phyloP scores from a whole-genome alignment of 768 basidiomycete genomes.

The Gymnopilus dilepis region DNA sequence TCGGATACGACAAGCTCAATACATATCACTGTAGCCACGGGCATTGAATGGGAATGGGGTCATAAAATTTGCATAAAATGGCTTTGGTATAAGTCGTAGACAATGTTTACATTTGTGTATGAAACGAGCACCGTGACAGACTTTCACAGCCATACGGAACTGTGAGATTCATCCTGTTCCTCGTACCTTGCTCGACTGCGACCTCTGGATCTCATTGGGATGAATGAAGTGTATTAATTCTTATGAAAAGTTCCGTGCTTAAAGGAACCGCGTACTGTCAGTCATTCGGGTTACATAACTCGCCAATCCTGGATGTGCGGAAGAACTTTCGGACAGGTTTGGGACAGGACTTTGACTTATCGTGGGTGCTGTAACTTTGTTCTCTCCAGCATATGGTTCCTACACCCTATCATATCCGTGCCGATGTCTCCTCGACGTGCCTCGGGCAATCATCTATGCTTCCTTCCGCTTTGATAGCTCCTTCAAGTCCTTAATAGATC shows the following conservation, averaged over 20 bases:
- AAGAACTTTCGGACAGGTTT: constrained; percentile 5
- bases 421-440: constrained; percentile 8
- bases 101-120: too few species aligned
- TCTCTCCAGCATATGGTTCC: constrained; percentile 2
- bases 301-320: constrained; percentile 2
- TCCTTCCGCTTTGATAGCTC: constrained; percentile 6
- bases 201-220: too few species aligned
- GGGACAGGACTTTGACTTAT: constrained; percentile 18
- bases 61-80: too few species aligned
- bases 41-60: too few species aligned
- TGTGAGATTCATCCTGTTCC: too few species aligned
- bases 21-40: too few species aligned
- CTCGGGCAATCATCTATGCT: constrained; percentile 12
- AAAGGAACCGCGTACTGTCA: constrained; percentile 14
- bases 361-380: constrained; percentile 10
- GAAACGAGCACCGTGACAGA: too few species aligned
- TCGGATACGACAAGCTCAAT: too few species aligned
- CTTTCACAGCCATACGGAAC: too few species aligned
- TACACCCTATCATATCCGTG: constrained; percentile 9
- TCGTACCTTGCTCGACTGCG: too few species aligned
- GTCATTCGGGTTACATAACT: constrained; percentile 2
- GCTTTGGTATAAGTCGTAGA: too few species aligned
- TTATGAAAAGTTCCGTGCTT: constrained; percentile 2
- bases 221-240: too few species aligned
- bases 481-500: neutral